Evolutionary conservation across 1,284 basidiomycete genomes (phyloP), one percentile per base, ranked within the genome.

Genomic region (Ceratobasidium sp.): DNA sequence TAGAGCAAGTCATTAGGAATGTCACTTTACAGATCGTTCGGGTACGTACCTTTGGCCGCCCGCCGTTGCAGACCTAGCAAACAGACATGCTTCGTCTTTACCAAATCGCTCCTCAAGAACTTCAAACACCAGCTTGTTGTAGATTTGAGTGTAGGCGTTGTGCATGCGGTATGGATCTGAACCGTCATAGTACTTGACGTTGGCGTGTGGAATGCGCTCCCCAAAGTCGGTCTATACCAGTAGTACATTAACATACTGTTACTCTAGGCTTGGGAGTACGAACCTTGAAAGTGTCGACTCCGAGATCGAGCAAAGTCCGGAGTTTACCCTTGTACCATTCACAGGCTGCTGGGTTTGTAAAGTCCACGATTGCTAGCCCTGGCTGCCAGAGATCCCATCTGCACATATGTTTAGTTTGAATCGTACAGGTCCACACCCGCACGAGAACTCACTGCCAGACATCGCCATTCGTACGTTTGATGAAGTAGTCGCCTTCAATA

Each of bases 331-430:
- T 85, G 82, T 92, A 94, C 92, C 93, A 94, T 80, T 89, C 86
- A 65, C 89, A 84, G 6, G 92, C 92, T 9, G 84, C 88, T 5
- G 92, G 91, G 83, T 93, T 93, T n/a, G 92, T 93, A 64, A 86
- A 86, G 82, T 93, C 92, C 64, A 93, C 87, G 61, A 93, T 84
- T 12, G 91, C 92, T 78, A 93, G 86, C 40, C 92, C 88, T 9
- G 92, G 91, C 82, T 93, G 92, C 92, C 92, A 93, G 28, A 91
- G 85, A 82, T 93, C 91, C 91, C 91, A 92, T 82, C 89, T 90
- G 64, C 17, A 65, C n/a, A 44, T 38, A 33, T 15, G n/a, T n/a
- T 70, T 13, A 54, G 62, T 54, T 28, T 15, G n/a, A 48, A 10
- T 52, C 42, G 17, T 52, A 2, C 42, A 20, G 38, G 7, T 65